Base-by-base conservation (phyloP, 148 eudicot genomes). In the Spergularia marina region DNA sequence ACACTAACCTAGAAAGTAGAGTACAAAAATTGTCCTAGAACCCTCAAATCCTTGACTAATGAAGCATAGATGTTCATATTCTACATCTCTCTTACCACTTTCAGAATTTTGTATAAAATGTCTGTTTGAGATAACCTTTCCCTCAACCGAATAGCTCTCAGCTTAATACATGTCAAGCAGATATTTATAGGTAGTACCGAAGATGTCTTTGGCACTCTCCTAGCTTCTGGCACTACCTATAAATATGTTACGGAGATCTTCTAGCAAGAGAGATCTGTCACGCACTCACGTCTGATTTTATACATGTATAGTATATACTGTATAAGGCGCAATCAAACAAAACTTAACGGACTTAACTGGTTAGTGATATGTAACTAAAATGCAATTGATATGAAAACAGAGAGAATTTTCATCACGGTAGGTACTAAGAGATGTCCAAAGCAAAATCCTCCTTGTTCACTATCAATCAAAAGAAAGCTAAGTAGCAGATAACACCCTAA, bases 151-250 rank as follows among this genome's bases (percentile, higher is more conserved):
- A 6, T n/a, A 16, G 30, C 21, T 1, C 16, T 7, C 12, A 36
- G 53, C 41, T 30, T 15, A 1, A n/a, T 12, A 2, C 13, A 70
- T 54, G 14, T 68, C 57, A 21, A 18, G 11, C 12, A 65, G 18
- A 65, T 8, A 12, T 25, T 21, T 20, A 36, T 56, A 62, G 17
- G 18, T 21, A 63, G 34, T 30, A 10, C 40, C 17, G 11, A 65
- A 53, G 74, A 69, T 51, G 74, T 74, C 66, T 60, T 40, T 58
- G 30, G 55, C 21, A 71, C 80, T 53, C 12, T 39, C 72, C 51
- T 53, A 65, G 69, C 55, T 23, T 16, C 17, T 65, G 56, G 12
- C 41, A 69, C 21, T 18, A 68, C 56, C 39, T 20, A 49, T 51
- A 39, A 68, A 68, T 57, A 56, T 68, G 30, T 34, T 63, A 70